Base-by-base conservation (phyloP, 805 yeast genomes). In the Saccharomycopsis schoenii region DNA sequence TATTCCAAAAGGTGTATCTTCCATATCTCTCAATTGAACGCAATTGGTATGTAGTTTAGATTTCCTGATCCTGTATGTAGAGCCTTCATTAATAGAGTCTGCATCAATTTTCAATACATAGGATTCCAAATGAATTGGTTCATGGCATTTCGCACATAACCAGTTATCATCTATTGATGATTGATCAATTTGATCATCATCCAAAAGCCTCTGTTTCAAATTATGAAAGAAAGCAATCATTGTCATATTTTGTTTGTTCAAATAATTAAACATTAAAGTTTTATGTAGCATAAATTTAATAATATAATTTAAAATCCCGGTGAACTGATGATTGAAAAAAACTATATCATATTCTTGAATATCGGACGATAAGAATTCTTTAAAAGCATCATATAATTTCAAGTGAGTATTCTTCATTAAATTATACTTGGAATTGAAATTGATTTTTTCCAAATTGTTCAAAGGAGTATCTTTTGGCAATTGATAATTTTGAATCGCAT, bases 221-320 rank as follows among this genome's bases (percentile, higher is more conserved):
- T 47, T 47, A 25, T 47, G 34, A 21, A 47, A 47, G 52, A 47
- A 47, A 4, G 52, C 52, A 12, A 10, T 47, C 52, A 47, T 47
- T 12, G 52, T 47, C 52, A 47, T 47, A n/a, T 62, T 62, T 19
- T 60, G 57, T 55, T 56, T 56, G 17, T 56, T 47, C 11, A 59
- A 21, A 34, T 60, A 62, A 37, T 62, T 62, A 54, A 52, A 60
- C 17, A 57, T 56, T 14, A 62, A 43, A 10, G 40, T 42, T 37
- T 57, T 56, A 25, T 62, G 64, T 14, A 62, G 55, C n/a, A 47
- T 51, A 40, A 42, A 62, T 12, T 52, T 62, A 1, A 62, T 52
- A n/a, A 61, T 34, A 40, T 56, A 43, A 47, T 61, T 52, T 10
- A 59, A 36, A 17, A 21, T 36, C 2, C 25, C n/a, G 0, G 42